Percentiles rank a stretch among this genome's conserved stretches.
phyloP scores from a whole-genome alignment of 306 rosid species.

The Glycine soja region DNA sequence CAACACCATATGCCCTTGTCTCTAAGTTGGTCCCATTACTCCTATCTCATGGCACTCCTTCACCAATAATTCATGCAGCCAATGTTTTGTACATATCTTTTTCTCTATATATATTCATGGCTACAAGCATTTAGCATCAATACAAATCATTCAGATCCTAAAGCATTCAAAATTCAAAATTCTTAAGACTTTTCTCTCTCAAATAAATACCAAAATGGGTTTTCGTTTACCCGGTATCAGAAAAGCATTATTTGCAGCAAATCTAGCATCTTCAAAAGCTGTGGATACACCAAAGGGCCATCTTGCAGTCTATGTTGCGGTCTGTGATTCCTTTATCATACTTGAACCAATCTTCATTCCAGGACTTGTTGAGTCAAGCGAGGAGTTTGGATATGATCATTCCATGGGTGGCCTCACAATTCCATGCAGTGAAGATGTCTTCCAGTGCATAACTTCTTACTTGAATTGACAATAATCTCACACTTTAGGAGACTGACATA shows the following conservation, averaged over 20 bases:
- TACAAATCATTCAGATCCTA: slow-evolving; percentile 26
- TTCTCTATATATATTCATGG: slow-evolving; percentile 45
- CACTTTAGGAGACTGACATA: background rate
- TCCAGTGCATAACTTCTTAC: background rate
- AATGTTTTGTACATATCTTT: background rate
- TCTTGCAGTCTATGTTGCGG: background rate
- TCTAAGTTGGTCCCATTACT: background rate
- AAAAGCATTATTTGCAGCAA: too few relatives aligned
- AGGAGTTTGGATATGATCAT: background rate
- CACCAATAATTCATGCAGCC: background rate
- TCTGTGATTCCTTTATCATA: background rate
- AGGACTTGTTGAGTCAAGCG: background rate
- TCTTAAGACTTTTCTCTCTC: slow-evolving; percentile 6
- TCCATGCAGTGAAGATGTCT: background rate
- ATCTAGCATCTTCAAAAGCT: too few relatives aligned
- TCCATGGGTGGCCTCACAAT: background rate
- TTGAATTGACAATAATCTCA: background rate
- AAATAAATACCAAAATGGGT: background rate
- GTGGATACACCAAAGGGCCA: background rate
- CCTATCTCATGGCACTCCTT: background rate
- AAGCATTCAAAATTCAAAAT: slow-evolving; percentile 32
- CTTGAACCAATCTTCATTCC: background rate
- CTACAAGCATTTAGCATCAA: slow-evolving; percentile 26
- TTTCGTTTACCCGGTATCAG: too few relatives aligned
- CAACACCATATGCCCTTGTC: slow-evolving; percentile 49